Percentiles rank a stretch among this genome's conserved stretches.
phyloP scores from a whole-genome alignment of 306 rosid species.

The Macrotyloma uniflorum region DNA sequence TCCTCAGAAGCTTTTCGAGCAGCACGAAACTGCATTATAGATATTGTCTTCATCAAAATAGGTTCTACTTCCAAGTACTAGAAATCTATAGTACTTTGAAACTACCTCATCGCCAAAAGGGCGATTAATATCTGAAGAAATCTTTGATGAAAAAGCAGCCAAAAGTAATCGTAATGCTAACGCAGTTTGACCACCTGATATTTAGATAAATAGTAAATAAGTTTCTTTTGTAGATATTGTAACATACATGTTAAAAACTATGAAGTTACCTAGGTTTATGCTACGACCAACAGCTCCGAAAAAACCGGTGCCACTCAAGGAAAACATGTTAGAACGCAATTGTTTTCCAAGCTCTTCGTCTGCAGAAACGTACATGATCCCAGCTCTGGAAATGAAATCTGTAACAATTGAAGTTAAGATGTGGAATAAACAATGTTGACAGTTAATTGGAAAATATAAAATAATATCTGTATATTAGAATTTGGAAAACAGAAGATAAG shows the following conservation, averaged over 20 bases:
- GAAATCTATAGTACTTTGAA: slow-evolving; percentile 8
- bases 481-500: neutral
- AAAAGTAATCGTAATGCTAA: slow-evolving; percentile 83
- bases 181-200: slow-evolving; percentile 88
- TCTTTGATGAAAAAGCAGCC: slow-evolving; percentile 83
- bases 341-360: slow-evolving; percentile 58
- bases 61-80: neutral
- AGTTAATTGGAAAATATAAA: slow-evolving; percentile 11
- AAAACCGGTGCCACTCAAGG: slow-evolving; percentile 82
- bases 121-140: slow-evolving; percentile 75
- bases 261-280: slow-evolving; percentile 76
- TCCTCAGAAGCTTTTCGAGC: slow-evolving; percentile 90
- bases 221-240: neutral
- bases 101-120: slow-evolving; percentile 92
- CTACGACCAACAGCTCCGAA: slow-evolving; percentile 89
- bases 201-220: slow-evolving; percentile 28
- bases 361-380: slow-evolving; percentile 75
- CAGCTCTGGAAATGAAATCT: slow-evolving; percentile 91
- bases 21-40: slow-evolving; percentile 68
- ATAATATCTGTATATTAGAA: neutral
- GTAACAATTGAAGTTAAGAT: slow-evolving; percentile 62
- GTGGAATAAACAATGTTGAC: slow-evolving; percentile 43
- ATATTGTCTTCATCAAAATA: neutral
- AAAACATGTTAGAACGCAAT: slow-evolving; percentile 75
- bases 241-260: neutral